These are phyloP conservation scores for Hyaloperonospora arabidopsidis DNA, from an alignment of 352 stramenopile genomes.

Conservation along the genomic window DNA sequence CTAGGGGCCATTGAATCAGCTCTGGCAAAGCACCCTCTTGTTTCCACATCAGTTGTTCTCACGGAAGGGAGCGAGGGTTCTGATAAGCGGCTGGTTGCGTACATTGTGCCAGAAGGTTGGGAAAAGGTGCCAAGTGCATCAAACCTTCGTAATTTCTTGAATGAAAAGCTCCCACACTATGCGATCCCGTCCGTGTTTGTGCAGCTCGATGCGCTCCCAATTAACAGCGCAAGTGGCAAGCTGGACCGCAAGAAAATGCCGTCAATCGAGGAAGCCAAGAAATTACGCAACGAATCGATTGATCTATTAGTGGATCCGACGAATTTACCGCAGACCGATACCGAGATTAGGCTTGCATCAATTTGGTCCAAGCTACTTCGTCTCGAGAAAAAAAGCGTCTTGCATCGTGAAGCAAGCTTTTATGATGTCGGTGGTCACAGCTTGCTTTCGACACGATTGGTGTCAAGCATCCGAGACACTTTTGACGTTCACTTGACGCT, in stretches of 20 bases:
- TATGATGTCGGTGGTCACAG: constrained; percentile 80
- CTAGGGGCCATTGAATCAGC: constrained; percentile 87
- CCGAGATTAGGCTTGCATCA: constrained; percentile 45
- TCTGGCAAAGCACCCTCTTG: constrained; percentile 74
- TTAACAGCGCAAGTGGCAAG: constrained; percentile 83
- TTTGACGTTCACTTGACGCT: constrained; percentile 67
- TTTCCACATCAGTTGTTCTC: constrained; percentile 86
- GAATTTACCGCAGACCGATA: constrained; percentile 48
- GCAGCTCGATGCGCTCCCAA: constrained; percentile 76
- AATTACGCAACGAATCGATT: constrained; percentile 66
- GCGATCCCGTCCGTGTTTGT: constrained; percentile 78
- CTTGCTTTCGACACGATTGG: constrained; percentile 60
- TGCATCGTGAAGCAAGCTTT: constrained; percentile 63
- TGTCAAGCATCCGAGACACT: constrained; percentile 59
- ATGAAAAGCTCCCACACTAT: constrained; percentile 74
- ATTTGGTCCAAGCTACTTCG: constrained; percentile 67
- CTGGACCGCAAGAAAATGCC: constrained; percentile 85
- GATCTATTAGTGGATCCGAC: constrained; percentile 43
- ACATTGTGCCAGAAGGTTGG: constrained; percentile 81
- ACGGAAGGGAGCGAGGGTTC: constrained; percentile 78
- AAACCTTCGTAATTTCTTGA: constrained; percentile 59
- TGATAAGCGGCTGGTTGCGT: constrained; percentile 89
- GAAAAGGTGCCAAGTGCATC: constrained; percentile 53
- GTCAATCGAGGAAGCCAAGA: constrained; percentile 53
- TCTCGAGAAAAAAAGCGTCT: constrained; percentile 43